Percentiles rank a stretch among this genome's conserved stretches.
Evolutionary conservation across 345 rosid genomes (phyloP).

Genomic region (Combretum micranthum): DNA sequence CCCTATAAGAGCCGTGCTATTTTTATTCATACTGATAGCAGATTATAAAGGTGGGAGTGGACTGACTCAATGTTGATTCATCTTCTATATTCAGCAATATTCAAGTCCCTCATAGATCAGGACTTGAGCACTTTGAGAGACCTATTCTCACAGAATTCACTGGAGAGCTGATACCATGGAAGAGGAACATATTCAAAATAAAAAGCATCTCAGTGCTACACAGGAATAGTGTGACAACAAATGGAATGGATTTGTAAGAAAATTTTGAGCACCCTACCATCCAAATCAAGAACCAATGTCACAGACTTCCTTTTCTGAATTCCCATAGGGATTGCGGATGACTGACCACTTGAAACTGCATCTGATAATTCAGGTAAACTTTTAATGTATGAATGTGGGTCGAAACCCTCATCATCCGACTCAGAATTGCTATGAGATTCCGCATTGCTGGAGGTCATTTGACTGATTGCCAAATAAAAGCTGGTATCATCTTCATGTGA

Average conservation of each 20-base stretch:
- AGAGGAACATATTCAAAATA: no score
- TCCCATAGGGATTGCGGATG: slow-evolving; percentile 33
- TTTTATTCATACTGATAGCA: no score
- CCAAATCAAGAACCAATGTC: slow-evolving; percentile 90
- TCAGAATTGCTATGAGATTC: slow-evolving; percentile 46
- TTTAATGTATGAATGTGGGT: slow-evolving; percentile 66
- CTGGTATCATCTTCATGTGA: slow-evolving; percentile 42
- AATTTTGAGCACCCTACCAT: slow-evolving; percentile 44
- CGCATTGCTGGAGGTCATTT: slow-evolving; percentile 40
- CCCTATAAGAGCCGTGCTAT: no score
- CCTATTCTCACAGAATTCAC: no score
- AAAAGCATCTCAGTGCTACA: not conserved
- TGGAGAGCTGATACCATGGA: no score
- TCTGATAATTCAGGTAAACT: slow-evolving; percentile 81
- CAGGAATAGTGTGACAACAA: not conserved
- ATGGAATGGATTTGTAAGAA: not conserved
- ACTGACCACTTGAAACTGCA: slow-evolving; percentile 49
- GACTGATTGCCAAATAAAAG: slow-evolving; percentile 55
- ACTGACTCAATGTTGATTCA: no score
- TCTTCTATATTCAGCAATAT: no score
- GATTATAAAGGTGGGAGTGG: no score
- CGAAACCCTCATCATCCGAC: slow-evolving; percentile 59
- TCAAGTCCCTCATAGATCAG: no score
- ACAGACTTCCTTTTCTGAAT: slow-evolving; percentile 45
- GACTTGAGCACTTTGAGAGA: no score